Evolutionary conservation across 192 early-diverging fungal species (phyloP).

Genomic region (Backusella liffmaniae): DNA sequence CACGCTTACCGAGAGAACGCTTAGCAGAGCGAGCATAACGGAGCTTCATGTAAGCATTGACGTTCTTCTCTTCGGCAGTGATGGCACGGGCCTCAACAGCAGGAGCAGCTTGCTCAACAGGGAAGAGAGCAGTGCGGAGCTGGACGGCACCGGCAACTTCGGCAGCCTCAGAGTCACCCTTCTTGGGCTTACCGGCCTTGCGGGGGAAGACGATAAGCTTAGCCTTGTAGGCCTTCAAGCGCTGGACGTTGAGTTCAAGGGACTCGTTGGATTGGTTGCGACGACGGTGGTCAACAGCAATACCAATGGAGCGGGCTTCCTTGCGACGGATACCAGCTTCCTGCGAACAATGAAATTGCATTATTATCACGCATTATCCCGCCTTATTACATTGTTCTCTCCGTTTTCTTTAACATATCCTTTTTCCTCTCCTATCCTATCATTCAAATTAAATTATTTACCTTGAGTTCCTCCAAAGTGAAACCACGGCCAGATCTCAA

Average conservation of each 20-base stretch:
- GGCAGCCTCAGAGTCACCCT: slow-evolving; percentile 60
- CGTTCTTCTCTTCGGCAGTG: slow-evolving; percentile 54
- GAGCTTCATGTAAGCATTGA: slow-evolving; percentile 67
- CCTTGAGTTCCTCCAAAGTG: slow-evolving; percentile 98
- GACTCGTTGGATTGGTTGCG: slow-evolving; percentile 95
- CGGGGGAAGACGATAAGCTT: slow-evolving; percentile 97
- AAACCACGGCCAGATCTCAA: slow-evolving; percentile 96
- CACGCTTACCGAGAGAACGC: slow-evolving; percentile 75
- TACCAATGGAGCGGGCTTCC: slow-evolving; percentile 92
- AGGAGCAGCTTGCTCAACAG: slow-evolving; percentile 58
- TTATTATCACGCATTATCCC: background rate
- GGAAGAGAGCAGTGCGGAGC: slow-evolving; percentile 64
- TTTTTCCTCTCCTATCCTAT: background rate
- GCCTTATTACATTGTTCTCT: background rate
- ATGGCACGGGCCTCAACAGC: slow-evolving; percentile 54
- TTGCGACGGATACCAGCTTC: slow-evolving; percentile 91
- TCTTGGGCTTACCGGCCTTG: slow-evolving; percentile 90
- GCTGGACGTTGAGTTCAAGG: slow-evolving; percentile 89
- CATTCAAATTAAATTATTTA: slow-evolving; percentile 31
- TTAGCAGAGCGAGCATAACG: slow-evolving; percentile 78
- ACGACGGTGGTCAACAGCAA: slow-evolving; percentile 95
- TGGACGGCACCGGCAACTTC: slow-evolving; percentile 63
- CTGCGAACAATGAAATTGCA: slow-evolving; percentile 36
- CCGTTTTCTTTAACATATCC: background rate
- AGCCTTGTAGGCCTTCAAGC: slow-evolving; percentile 91